phyloP scores from a whole-genome alignment of 768 basidiomycete species.

The Suillus alpinus region DNA sequence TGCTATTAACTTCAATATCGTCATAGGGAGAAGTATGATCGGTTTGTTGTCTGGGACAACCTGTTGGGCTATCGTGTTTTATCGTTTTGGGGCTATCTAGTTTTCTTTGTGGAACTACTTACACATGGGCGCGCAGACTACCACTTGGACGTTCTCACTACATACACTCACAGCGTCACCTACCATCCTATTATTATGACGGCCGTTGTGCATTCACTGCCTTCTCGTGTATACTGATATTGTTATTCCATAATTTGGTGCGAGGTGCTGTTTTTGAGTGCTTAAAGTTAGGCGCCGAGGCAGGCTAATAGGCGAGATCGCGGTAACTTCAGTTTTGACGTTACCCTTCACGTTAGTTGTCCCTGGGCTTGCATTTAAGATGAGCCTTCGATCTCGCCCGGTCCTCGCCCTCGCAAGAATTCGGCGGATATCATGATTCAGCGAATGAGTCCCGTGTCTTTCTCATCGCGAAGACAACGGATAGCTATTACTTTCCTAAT shows the following conservation, averaged over 20 bases:
- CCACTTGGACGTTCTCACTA: neutral
- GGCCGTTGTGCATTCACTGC: neutral
- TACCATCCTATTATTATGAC: neutral
- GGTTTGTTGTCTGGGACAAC: neutral
- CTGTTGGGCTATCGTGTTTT: neutral
- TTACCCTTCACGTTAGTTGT: neutral
- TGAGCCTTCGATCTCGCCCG: neutral
- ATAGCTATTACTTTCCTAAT: neutral
- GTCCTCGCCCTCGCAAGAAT: neutral
- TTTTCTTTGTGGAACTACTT: neutral
- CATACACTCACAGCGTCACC: neutral
- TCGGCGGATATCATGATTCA: neutral
- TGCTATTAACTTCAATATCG: conserved; percentile 1
- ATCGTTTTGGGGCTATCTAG: neutral
- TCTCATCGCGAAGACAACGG: neutral
- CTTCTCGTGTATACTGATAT: neutral
- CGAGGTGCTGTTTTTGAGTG: neutral
- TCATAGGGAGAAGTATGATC: neutral
- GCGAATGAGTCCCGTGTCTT: neutral
- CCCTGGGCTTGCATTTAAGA: no score
- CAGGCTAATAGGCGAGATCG: neutral
- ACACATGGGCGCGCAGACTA: neutral
- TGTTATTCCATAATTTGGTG: neutral
- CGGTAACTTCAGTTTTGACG: neutral
- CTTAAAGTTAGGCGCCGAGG: neutral